Percentiles rank a stretch among this genome's conserved stretches.
phyloP scores from a whole-genome alignment of 305 asterid genomes.

The Solanum hybrid region DNA sequence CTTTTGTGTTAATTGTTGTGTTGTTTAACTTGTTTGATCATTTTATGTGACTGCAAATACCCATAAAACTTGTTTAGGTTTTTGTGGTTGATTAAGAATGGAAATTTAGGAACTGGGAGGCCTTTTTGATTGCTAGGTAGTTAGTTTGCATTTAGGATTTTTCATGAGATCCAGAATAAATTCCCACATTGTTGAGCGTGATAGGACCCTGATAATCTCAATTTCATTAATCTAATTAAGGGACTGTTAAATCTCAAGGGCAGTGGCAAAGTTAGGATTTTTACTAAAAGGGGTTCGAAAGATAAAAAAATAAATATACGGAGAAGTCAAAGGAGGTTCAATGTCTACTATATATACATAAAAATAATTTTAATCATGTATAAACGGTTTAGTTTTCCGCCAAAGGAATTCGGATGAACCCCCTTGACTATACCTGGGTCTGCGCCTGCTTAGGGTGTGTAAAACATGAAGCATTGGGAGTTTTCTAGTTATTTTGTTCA shows the following conservation, averaged over 20 bases:
- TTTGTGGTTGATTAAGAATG: background rate
- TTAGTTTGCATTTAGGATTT: background rate
- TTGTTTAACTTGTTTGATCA: background rate
- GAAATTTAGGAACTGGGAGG: background rate
- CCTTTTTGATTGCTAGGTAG: background rate
- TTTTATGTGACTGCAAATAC: background rate
- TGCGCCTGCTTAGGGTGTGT: background rate
- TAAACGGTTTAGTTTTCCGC: background rate
- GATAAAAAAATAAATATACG: background rate
- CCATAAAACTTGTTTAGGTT: background rate
- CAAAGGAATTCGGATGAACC: background rate
- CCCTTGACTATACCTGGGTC: background rate
- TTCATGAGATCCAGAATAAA: background rate
- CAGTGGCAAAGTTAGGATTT: background rate
- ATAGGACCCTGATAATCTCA: background rate
- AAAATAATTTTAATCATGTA: background rate
- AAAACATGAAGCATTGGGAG: background rate
- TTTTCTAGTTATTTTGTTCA: background rate
- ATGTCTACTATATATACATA: background rate
- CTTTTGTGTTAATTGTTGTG: slow-evolving; percentile 14
- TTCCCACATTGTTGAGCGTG: background rate
- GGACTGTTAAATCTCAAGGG: background rate
- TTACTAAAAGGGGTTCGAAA: background rate
- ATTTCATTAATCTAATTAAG: background rate
- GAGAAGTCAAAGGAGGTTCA: background rate